Percentiles rank a stretch among this genome's conserved stretches.
Evolutionary conservation across 768 basidiomycete genomes (phyloP).

Genomic region (Hirschioporus abietinus): DNA sequence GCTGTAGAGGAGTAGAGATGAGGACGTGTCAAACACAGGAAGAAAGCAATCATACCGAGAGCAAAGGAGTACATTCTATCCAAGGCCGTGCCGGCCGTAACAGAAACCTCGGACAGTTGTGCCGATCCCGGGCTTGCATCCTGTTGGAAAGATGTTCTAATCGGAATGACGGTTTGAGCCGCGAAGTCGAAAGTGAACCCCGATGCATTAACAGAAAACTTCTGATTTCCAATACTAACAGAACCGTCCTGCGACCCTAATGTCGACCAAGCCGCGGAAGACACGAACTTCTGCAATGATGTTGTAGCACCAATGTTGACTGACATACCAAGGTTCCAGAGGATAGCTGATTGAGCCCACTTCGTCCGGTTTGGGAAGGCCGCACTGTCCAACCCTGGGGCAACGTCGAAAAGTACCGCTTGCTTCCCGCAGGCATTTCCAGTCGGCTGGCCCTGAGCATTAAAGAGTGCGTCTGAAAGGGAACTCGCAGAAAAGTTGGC

Average conservation of each 20-base stretch:
- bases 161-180: slow-evolving; percentile 41
- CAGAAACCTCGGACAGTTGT: slow-evolving; percentile 40
- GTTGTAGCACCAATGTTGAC: slow-evolving; percentile 35
- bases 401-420: slow-evolving; percentile 49
- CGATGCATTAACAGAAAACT: slow-evolving; percentile 37
- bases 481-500: slow-evolving; percentile 37
- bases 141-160: slow-evolving; percentile 36
- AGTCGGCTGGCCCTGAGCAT: slow-evolving; percentile 38
- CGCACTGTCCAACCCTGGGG: slow-evolving; percentile 33
- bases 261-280: slow-evolving; percentile 42
- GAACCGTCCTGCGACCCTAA: slow-evolving; percentile 38
- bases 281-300: slow-evolving; percentile 42
- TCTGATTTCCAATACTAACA: slow-evolving; percentile 21
- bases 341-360: slow-evolving; percentile 55
- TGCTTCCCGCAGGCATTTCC: slow-evolving; percentile 47
- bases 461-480: slow-evolving; percentile 48
- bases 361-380: slow-evolving; percentile 43
- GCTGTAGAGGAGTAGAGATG: slow-evolving; percentile 30
- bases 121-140: slow-evolving; percentile 41
- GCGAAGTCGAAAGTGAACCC: slow-evolving; percentile 61
- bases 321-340: slow-evolving; percentile 55
- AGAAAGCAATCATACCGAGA: slow-evolving; percentile 35
- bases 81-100: slow-evolving; percentile 33
- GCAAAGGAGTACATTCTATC: slow-evolving; percentile 60
- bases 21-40: slow-evolving; percentile 8